These are phyloP conservation scores for Betula pendula DNA, from an alignment of 306 rosid species.

Conservation along the genomic window DNA sequence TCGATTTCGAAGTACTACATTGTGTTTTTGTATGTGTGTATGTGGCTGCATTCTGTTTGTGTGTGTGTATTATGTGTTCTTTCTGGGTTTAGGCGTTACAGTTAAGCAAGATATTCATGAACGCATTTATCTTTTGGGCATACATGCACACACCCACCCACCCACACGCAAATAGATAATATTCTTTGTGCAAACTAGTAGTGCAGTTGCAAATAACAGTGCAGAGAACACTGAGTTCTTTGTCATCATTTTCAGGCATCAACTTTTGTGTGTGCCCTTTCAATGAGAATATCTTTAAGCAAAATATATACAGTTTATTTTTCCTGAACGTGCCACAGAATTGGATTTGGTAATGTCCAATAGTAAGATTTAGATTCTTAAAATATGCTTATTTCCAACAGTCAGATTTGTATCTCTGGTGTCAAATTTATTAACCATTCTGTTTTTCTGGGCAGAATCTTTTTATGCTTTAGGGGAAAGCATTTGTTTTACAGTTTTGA, in stretches of 20 bases:
- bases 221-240: background rate
- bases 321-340: background rate
- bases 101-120: background rate
- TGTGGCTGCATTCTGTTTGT: background rate
- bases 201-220: background rate
- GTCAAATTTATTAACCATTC: background rate
- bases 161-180: background rate
- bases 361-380: background rate
- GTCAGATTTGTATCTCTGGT: background rate
- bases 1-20: background rate
- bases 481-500: background rate
- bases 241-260: background rate
- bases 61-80: background rate
- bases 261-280: background rate
- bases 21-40: background rate
- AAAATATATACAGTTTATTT: background rate
- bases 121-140: background rate
- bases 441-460: background rate
- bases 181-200: background rate
- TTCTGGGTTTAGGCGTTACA: background rate
- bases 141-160: too few relatives aligned
- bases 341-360: background rate
- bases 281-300: background rate
- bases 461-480: background rate
- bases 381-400: background rate